Evolutionary conservation across 1,139 yeast genomes (phyloP).

Genomic region (Saccharomyces pastorianus): DNA sequence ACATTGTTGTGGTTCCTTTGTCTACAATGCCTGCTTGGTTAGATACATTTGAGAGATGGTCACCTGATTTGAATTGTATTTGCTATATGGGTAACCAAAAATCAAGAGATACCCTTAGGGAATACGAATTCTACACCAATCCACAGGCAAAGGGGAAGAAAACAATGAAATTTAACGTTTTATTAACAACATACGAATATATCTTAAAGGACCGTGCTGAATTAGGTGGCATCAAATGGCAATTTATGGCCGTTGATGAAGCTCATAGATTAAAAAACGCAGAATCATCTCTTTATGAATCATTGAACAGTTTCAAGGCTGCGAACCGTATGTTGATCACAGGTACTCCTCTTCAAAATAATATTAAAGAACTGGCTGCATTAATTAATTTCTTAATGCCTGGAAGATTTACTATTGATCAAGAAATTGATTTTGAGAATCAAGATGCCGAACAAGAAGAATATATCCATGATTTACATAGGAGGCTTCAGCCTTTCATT

Average conservation of each 20-base stretch:
- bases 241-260: no score
- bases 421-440: constrained; percentile 69
- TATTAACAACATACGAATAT: constrained; percentile 91
- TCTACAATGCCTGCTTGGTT: constrained; percentile 84
- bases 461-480: constrained; percentile 78
- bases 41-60: constrained; percentile 58
- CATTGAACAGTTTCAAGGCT: constrained; percentile 53
- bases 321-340: constrained; percentile 71
- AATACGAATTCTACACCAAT: constrained; percentile 70
- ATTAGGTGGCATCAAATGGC: constrained; percentile 70
- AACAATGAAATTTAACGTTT: constrained; percentile 78
- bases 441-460: constrained; percentile 81
- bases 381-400: constrained; percentile 81
- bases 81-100: constrained; percentile 88
- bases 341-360: constrained; percentile 92
- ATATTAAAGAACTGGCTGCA: constrained; percentile 84
- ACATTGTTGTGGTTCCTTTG: constrained; percentile 77
- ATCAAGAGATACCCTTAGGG: constrained; percentile 74
- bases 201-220: constrained; percentile 80
- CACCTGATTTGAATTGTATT: constrained; percentile 76
- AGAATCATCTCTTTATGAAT: constrained; percentile 48
- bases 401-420: constrained; percentile 64
- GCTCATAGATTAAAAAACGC: no score
- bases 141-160: constrained; percentile 37
- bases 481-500: constrained; percentile 60